Base-by-base conservation (phyloP, 2,329 filamentous ascomycete genomes). In the Phoma sp. region DNA sequence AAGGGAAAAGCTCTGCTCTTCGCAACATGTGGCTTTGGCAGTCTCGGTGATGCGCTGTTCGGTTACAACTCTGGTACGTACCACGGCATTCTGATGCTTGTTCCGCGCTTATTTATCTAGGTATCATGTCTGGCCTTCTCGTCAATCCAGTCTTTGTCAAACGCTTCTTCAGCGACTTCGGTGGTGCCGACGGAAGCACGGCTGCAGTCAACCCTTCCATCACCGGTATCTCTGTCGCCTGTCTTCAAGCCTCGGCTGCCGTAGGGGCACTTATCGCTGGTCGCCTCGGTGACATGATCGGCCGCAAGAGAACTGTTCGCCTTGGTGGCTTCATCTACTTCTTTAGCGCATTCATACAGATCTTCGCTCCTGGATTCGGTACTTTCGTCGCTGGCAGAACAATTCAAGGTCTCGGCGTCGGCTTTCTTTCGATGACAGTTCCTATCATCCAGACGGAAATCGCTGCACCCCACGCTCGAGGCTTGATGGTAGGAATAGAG, bases 71-170 rank as follows among this genome's bases (percentile, higher is more conserved):
- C 73, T 43, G 75, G 75, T 77, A 62, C 3, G 48, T 43, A 29
- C 1, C 13, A 22, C 25, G 21, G 9, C 19, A 43, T 44, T 17
- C 9, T 17, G 40, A 32, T 29, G 8, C n/a, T 56, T 57, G 15
- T 48, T 22, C 8, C 21, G 21, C 6, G n/a, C 57, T 62, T 19
- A 62, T 9, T 10, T 13, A 6, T 6, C n/a, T 46, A 76, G 72
- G 74, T 60, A 77, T 77, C 53, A 77, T 78, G 76, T 65, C 72
- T 29, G 75, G 75, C 25, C 64, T 77, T 15, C 66, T 78, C 13
- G 73, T 77, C 38, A 77, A 77, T 29, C 69, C 72, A 2, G 65
- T 77, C 13, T 77, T 77, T 43, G 62, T 77, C n/a, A 59, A 66
- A n/a, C 71, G 73, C 31, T 77, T 78, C 59, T 77, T 74, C 64